These are phyloP conservation scores for Penicillium herquei DNA, from an alignment of 495 filamentous ascomycete species.

Conservation along the genomic window DNA sequence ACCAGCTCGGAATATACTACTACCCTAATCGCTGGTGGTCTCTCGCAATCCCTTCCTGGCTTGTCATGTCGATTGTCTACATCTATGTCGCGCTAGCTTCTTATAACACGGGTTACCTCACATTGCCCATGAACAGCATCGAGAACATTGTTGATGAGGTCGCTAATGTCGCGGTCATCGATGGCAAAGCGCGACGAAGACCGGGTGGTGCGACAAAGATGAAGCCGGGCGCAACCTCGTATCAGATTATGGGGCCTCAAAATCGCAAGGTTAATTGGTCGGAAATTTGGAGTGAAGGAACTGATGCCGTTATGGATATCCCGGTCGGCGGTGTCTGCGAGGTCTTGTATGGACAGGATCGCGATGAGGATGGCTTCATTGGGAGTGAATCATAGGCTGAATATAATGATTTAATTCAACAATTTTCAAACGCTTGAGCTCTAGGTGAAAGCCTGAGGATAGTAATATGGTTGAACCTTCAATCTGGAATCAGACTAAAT, in stretches of 20 bases:
- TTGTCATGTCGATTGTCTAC: conserved; percentile 86
- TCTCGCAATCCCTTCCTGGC: conserved; percentile 81
- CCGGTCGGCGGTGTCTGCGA: conserved; percentile 97
- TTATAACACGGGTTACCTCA: conserved; percentile 89
- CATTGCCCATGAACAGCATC: conserved; percentile 71
- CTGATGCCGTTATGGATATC: conserved; percentile 97
- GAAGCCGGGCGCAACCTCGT: conserved; percentile 45
- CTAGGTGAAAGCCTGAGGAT: no score
- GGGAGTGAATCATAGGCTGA: conserved; percentile 7
- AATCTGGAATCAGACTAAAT: no score
- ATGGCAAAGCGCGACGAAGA: conserved; percentile 61
- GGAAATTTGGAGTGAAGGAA: conserved; percentile 82
- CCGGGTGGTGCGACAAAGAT: conserved; percentile 44
- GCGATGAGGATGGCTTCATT: conserved; percentile 31
- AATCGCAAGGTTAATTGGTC: conserved; percentile 64
- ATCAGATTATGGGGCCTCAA: conserved; percentile 48
- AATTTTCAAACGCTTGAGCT: no score
- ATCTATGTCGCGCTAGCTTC: conserved; percentile 90
- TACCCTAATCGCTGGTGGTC: conserved; percentile 98
- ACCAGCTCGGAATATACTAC: conserved; percentile 92
- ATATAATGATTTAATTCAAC: no score
- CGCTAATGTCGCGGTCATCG: conserved; percentile 79
- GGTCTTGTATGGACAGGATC: conserved; percentile 56
- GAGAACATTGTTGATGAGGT: conserved; percentile 93
- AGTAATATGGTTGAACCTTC: no score